Evolutionary conservation across 2,329 filamentous ascomycete genomes (phyloP).

Genomic region (Pseudogymnoascus sp.): DNA sequence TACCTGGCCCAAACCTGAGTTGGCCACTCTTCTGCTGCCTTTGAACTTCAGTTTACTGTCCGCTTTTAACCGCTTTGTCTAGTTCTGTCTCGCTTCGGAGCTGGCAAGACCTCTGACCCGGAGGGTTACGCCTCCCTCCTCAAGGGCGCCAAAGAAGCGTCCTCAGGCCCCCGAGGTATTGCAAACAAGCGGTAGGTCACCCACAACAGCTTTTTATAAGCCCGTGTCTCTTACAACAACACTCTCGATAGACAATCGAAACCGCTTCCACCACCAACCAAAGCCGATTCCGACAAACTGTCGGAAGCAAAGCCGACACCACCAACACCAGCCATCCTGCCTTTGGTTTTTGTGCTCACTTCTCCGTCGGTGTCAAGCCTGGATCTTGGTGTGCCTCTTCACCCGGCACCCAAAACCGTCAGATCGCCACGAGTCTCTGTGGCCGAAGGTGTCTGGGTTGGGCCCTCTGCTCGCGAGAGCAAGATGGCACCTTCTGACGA

Average conservation of each 20-base stretch:
- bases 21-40: background rate
- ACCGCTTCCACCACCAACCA: background rate
- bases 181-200: background rate
- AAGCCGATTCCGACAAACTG: background rate
- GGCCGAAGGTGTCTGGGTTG: background rate
- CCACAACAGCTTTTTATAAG: background rate
- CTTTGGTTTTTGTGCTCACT: background rate
- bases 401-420: background rate
- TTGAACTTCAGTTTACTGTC: background rate
- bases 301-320: background rate
- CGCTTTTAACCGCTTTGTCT: background rate
- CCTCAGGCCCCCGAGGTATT: background rate
- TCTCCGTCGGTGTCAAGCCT: background rate
- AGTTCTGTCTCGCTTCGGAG: background rate
- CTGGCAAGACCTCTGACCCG: background rate
- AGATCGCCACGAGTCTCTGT: background rate
- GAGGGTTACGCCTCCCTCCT: background rate
- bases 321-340: background rate
- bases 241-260: background rate
- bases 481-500: conserved; percentile 1
- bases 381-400: background rate
- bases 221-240: background rate
- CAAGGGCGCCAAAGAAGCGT: background rate
- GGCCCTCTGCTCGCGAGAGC: background rate
- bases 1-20: background rate